Evolutionary conservation across 495 filamentous ascomycete species (phyloP).

Genomic region (Penicillium pulvis): DNA sequence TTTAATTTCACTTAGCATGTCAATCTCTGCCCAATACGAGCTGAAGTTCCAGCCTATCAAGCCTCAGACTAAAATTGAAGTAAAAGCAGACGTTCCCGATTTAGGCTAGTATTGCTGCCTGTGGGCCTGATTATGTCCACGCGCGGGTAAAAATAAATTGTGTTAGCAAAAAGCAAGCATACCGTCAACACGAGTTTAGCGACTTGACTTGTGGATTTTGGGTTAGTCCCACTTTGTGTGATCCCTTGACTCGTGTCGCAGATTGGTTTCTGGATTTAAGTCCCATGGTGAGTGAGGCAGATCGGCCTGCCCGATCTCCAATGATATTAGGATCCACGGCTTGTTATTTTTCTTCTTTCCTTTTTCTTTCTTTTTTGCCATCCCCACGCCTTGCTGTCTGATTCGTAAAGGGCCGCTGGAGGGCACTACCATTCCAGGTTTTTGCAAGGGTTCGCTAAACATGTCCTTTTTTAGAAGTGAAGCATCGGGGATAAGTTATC

Average conservation of each 20-base stretch:
- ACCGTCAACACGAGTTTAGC: conserved; percentile 2
- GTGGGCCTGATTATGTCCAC: neutral
- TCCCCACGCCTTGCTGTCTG: neutral
- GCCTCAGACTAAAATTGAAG: neutral
- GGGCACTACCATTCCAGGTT: conserved; percentile 4
- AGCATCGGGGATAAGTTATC: neutral
- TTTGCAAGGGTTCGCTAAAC: neutral
- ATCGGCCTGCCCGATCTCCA: neutral
- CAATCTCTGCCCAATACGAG: conserved; percentile 1
- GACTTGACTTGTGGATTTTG: neutral
- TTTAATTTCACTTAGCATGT: neutral
- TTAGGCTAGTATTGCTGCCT: conserved; percentile 4
- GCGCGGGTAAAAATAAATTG: neutral
- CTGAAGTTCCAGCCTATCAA: conserved; percentile 3
- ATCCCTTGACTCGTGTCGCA: conserved; percentile 3
- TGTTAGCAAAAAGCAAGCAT: conserved; percentile 1
- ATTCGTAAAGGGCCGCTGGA: neutral
- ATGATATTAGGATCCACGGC: conserved; percentile 13
- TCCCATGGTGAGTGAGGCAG: neutral
- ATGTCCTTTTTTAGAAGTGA: neutral
- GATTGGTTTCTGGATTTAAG: neutral
- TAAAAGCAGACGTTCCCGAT: neutral
- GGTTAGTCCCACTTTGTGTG: neutral
- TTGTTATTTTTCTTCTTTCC: neutral
- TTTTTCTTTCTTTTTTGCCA: neutral